Evolutionary conservation across 805 yeast genomes (phyloP), one percentile per base, ranked within the genome.

Genomic region (Ogataea polymorpha): DNA sequence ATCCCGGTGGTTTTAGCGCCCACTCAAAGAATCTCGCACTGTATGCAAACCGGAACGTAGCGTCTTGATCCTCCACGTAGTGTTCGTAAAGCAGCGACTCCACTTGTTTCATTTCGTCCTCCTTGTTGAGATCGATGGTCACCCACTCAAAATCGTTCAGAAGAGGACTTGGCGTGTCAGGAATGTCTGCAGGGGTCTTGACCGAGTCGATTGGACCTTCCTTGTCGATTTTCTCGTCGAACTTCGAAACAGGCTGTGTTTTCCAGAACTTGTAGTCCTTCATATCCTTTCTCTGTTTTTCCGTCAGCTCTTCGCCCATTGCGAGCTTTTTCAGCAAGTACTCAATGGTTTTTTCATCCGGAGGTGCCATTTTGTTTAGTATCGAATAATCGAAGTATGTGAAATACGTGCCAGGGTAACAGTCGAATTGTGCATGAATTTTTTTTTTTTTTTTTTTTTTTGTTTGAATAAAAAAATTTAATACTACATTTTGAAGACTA

Each of bases 251-350:
- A 0, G 99, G 99, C 66, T 93, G 99, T 2, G 99, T 93, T 57
- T 85, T 86, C 99, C 99, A 93, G 66, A 93, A 93, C 67, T 86
- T 87, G 70, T 90, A 87, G 58, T 90, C 95, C 38, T 85, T 80
- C 86, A 89, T 88, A 16, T 80, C 76, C 48, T 81, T 82, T 53
- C 75, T 68, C 60, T 82, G 82, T 23, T 73, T 68, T 32, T 71
- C 79, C n/a, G 71, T 69, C 35, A 80, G 66, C 48, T 72, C 71
- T 46, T 74, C 75, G 25, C 79, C 79, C 68, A 72, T 61, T 2
- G 79, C 70, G 28, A 79, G 62, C 51, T 68, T 69, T 55, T 69
- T 68, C 48, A 86, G 63, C 38, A 86, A 70, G 44, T 84, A 86
- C 51, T 80, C 81, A 41, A 81, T 71, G 20, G 71, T 55, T 51